These are phyloP conservation scores for Colletotrichum abscissum DNA, from an alignment of 2,329 filamentous ascomycete species.

Conservation along the genomic window DNA sequence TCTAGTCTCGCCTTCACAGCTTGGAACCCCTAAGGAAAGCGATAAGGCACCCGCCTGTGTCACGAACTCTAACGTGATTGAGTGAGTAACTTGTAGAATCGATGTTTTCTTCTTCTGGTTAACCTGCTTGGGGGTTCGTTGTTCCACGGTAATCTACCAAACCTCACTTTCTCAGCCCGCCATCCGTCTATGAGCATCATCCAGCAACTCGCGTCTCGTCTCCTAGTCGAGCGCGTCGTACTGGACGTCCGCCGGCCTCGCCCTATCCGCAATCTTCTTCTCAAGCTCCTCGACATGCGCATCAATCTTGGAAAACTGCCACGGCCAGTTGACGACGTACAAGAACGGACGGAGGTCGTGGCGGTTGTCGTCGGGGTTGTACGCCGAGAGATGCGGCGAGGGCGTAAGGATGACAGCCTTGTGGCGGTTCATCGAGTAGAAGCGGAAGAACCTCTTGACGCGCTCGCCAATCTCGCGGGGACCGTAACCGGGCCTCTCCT, in stretches of 20 bases:
- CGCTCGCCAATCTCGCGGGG: conserved; percentile 54
- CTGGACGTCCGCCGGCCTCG: background rate
- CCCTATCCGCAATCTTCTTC: conserved; percentile 38
- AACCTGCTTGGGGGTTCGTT: too few relatives aligned
- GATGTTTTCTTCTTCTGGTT: background rate
- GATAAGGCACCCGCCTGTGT: too few relatives aligned
- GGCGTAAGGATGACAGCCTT: conserved; percentile 73
- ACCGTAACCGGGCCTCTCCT: conserved; percentile 42
- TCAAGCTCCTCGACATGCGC: conserved; percentile 48
- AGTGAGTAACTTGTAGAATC: too few relatives aligned
- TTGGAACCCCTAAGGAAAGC: too few relatives aligned
- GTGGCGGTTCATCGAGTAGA: conserved; percentile 72
- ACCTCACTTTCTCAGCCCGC: background rate
- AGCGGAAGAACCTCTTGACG: conserved; percentile 55
- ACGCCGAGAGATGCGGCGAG: conserved; percentile 57
- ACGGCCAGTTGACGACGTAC: conserved; percentile 46
- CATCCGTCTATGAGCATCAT: background rate
- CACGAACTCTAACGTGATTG: too few relatives aligned
- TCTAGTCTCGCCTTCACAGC: too few relatives aligned
- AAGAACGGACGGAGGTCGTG: conserved; percentile 54
- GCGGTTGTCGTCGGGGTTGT: conserved; percentile 53
- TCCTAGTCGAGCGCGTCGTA: background rate
- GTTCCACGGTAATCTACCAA: background rate
- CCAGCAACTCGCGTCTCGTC: background rate
- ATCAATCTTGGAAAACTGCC: conserved; percentile 55